phyloP scores from a whole-genome alignment of 2,329 filamentous ascomycete species.

The Colletotrichum filicis region DNA sequence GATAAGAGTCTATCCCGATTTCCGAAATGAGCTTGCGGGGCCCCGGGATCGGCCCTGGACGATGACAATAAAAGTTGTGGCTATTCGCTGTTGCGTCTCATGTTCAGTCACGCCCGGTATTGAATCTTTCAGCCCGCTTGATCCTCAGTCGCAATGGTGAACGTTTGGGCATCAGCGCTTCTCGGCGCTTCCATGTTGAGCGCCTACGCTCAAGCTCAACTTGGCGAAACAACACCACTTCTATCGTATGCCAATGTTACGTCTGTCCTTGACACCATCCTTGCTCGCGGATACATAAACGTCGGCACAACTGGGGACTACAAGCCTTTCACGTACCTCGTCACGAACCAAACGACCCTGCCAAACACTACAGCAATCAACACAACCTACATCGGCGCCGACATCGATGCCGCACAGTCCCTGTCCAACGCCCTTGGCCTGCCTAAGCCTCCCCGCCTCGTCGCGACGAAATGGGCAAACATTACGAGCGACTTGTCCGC shows the following conservation, averaged over 20 bases:
- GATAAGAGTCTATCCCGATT: conserved; percentile 24
- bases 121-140: neutral
- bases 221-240: neutral
- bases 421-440: conserved; percentile 34
- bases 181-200: neutral
- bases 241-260: conserved; percentile 25
- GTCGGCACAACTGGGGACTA: conserved; percentile 34
- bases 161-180: neutral
- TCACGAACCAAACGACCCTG: conserved; percentile 16
- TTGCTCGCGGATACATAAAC: conserved; percentile 28
- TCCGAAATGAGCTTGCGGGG: conserved; percentile 24
- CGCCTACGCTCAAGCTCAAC: neutral
- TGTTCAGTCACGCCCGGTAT: neutral
- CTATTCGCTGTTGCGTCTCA: neutral
- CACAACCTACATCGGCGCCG: conserved; percentile 33
- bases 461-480: conserved; percentile 25
- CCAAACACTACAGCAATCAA: conserved; percentile 19
- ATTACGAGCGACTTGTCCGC: conserved; percentile 27
- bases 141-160: neutral
- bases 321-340: conserved; percentile 34
- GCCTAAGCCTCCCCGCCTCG: conserved; percentile 15
- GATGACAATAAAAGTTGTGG: neutral
- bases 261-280: conserved; percentile 27
- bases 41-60: conserved; percentile 23
- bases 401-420: conserved; percentile 33